These are phyloP conservation scores for Clonostachys chloroleuca DNA, from an alignment of 2,329 filamentous ascomycete genomes.

Conservation along the genomic window DNA sequence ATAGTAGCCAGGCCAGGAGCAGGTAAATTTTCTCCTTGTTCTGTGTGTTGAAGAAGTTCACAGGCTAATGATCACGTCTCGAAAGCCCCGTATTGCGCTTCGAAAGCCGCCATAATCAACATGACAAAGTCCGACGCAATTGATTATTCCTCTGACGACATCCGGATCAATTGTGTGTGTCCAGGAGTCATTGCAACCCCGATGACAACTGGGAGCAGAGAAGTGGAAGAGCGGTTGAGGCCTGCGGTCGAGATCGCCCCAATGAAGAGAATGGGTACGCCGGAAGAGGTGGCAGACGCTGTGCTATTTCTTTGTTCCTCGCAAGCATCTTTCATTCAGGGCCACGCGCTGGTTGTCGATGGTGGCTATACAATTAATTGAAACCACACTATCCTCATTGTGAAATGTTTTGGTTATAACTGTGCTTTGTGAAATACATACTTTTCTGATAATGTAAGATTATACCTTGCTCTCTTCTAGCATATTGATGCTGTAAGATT, in stretches of 20 bases:
- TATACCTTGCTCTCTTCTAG: too few relatives aligned
- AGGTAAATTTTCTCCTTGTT: background rate
- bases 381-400: background rate
- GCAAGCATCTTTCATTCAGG: slow-evolving; percentile 45
- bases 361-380: slow-evolving; percentile 46
- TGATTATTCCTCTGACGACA: slow-evolving; percentile 42
- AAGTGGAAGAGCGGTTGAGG: slow-evolving; percentile 28
- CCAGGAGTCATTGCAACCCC: slow-evolving; percentile 39
- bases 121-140: slow-evolving; percentile 53
- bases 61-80: background rate
- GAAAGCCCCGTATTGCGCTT: slow-evolving; percentile 51
- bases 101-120: slow-evolving; percentile 53
- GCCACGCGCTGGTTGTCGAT: slow-evolving; percentile 46
- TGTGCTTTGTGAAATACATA: too few relatives aligned
- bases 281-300: slow-evolving; percentile 42
- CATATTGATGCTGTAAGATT: too few relatives aligned
- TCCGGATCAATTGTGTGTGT: slow-evolving; percentile 30
- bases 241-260: slow-evolving; percentile 39
- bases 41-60: slow-evolving; percentile 20
- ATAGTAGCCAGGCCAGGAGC: slow-evolving; percentile 40
- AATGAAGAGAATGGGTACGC: slow-evolving; percentile 44
- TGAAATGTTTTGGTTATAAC: background rate
- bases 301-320: slow-evolving; percentile 43
- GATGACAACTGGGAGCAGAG: slow-evolving; percentile 33
- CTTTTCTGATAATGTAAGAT: too few relatives aligned